phyloP scores from a whole-genome alignment of 371 early-diverging fungal species.

The Lichtheimia corymbifera region DNA sequence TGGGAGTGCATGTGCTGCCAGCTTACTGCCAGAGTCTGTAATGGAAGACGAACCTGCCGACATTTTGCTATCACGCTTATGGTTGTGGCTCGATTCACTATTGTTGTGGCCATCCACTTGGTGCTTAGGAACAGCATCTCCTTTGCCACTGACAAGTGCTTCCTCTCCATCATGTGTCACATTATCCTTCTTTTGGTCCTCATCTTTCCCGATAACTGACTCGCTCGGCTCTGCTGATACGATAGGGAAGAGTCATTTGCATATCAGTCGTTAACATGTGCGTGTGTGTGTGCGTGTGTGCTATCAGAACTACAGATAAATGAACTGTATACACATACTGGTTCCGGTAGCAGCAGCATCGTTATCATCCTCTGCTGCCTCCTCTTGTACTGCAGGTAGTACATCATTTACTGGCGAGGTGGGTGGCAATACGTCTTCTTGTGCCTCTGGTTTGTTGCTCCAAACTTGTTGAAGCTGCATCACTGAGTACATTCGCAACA shows the following conservation, averaged over 20 bases:
- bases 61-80: conserved; percentile 15
- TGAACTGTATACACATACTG: background rate
- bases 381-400: conserved; percentile 7
- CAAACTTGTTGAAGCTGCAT: conserved; percentile 17
- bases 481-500: conserved; percentile 19
- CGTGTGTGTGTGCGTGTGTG: background rate
- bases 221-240: conserved; percentile 1
- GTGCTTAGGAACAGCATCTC: background rate
- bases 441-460: conserved; percentile 6
- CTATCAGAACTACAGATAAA: background rate
- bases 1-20: background rate
- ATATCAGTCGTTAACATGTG: background rate
- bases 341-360: background rate
- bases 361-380: background rate
- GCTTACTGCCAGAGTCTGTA: background rate
- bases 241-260: background rate
- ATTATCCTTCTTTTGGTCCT: background rate
- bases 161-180: conserved; percentile 3
- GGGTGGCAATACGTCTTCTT: background rate
- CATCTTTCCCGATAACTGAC: background rate
- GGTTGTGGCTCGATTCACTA: background rate
- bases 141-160: background rate
- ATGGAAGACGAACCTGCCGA: conserved; percentile 10
- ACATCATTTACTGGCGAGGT: background rate
- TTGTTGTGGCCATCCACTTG: background rate